phyloP scores from a whole-genome alignment of 257 asterid genomes.

The Ophiorrhiza pumila region DNA sequence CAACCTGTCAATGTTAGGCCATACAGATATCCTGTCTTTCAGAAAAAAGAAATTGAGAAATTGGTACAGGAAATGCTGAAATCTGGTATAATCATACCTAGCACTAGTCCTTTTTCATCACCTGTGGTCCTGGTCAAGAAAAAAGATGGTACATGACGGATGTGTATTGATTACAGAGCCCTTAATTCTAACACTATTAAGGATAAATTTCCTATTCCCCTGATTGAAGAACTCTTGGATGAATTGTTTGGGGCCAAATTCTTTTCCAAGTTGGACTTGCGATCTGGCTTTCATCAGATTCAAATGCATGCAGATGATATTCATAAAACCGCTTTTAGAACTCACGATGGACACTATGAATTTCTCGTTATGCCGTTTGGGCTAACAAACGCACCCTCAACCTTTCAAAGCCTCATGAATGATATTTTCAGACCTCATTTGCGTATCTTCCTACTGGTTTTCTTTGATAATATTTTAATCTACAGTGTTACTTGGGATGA shows the following conservation, averaged over 20 bases:
- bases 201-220: background rate
- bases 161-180: background rate
- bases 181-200: too few relatives aligned
- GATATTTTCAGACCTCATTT: too few relatives aligned
- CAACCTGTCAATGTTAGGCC: too few relatives aligned
- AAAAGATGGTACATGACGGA: background rate
- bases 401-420: conserved; percentile 1
- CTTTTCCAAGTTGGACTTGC: conserved; percentile 1
- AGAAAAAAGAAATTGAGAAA: background rate
- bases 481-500: too few relatives aligned
- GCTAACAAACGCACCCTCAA: background rate
- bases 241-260: background rate
- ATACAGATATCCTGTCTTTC: background rate
- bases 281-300: background rate
- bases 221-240: background rate
- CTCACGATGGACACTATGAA: conserved; percentile 7
- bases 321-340: background rate
- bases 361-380: background rate
- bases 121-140: background rate
- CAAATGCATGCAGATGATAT: background rate
- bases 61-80: background rate
- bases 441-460: too few relatives aligned
- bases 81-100: background rate
- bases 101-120: background rate
- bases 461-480: too few relatives aligned